Evolutionary conservation across 345 rosid species (phyloP), one percentile per base, ranked within the genome.

Genomic region (Moricandia arvensis): DNA sequence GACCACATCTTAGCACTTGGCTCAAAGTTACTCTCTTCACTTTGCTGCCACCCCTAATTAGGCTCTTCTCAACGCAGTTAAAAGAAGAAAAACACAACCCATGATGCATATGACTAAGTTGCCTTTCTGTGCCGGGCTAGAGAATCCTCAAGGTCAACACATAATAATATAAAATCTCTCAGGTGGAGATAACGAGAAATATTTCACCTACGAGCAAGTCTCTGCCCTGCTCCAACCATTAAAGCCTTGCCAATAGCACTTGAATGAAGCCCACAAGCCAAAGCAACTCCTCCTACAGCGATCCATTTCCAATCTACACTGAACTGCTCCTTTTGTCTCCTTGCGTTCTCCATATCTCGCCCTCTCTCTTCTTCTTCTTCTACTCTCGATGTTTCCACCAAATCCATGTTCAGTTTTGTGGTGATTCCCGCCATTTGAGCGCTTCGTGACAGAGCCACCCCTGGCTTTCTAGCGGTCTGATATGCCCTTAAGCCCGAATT

Each of bases 401-500:
- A 66, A 76, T 83, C 91, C 55, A 78, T 49, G 80, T 71, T 81
- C 12, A 86, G 80, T 79, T 88, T 89, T n/a, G 97, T 88, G 33
- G 91, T 84, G 71, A 90, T 84, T 59, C 87, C 85, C 0, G 96
- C 98, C 86, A 88, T 85, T 7, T 80, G 82, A 0, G 91, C 93
- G 8, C 87, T 79, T 79, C 91, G 80, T 13, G 99, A 89, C 18
- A 92, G 71, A 75, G 87, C 49, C 8, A 79, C 41, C 27, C 86
- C 93, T 9, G 81, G 27, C 82, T 83, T 87, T 78, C 93, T 80
- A 7, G 86, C 90, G 16, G 82, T 83, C 84, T 92, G 98, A 82
- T 92, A 95, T 0, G 88, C 91, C 78, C 97, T 86, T 86, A 95
- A 72, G 33, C 97, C 97, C 0, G 89, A 83, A 77, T 92, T 91